Conservation (phyloP, 2,329 filamentous ascomycete species). For the Diaporthe australafricana region DNA sequence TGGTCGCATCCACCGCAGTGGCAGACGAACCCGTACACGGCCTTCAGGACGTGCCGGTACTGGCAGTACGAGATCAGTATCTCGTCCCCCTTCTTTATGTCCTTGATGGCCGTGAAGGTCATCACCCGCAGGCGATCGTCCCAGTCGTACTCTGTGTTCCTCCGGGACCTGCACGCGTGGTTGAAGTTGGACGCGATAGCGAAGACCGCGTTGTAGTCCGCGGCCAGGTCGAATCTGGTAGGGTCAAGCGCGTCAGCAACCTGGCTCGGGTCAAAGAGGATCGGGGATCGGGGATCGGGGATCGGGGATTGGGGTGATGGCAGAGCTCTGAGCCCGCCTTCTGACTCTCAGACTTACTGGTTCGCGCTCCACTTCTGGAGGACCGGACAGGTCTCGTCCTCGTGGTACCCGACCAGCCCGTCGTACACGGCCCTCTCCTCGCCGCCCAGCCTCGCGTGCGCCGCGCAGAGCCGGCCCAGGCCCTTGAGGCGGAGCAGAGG, state of each 20-base stretch:
- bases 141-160: constrained; percentile 59
- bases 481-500: constrained; percentile 52
- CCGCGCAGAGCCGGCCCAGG: constrained; percentile 45
- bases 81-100: constrained; percentile 58
- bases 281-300: no score
- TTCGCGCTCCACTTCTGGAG: constrained; percentile 59
- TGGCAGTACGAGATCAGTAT: constrained; percentile 63
- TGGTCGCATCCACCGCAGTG: constrained; percentile 58
- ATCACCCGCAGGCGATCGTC: constrained; percentile 50
- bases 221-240: constrained; percentile 42
- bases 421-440: constrained; percentile 48
- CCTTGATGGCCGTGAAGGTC: constrained; percentile 51
- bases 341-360: constrained; percentile 53
- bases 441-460: constrained; percentile 50
- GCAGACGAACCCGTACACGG: constrained; percentile 65
- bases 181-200: constrained; percentile 68
- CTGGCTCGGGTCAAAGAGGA: neutral
- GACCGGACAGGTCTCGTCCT: constrained; percentile 44
- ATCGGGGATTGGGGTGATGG: neutral
- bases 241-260: neutral
- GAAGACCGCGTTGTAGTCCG: constrained; percentile 54
- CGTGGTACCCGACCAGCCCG: constrained; percentile 51
- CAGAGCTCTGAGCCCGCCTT: no score
- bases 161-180: constrained; percentile 61
- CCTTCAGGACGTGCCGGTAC: constrained; percentile 51